These are phyloP conservation scores for Talaromyces sp. DNA, from an alignment of 2,329 filamentous ascomycete genomes.

Conservation along the genomic window DNA sequence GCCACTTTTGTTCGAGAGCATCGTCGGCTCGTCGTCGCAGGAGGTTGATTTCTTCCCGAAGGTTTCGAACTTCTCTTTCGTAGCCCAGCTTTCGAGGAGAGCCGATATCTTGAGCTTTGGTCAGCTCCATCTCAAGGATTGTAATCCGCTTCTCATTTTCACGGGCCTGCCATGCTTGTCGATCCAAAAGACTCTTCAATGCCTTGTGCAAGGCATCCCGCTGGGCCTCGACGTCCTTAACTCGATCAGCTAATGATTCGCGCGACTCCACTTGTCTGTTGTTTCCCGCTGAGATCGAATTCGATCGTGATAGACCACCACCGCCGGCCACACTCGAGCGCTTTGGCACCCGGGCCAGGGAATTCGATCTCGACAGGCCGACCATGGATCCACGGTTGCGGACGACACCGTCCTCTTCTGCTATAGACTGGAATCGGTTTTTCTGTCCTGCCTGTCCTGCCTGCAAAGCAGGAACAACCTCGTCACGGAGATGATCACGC, in stretches of 20 bases:
- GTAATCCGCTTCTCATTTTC: constrained; percentile 79
- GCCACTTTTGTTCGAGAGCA: constrained; percentile 91
- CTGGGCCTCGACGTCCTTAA: constrained; percentile 92
- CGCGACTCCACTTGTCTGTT: constrained; percentile 50
- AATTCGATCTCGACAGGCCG: constrained; percentile 63
- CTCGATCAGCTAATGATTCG: constrained; percentile 69
- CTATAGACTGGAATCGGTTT: constrained; percentile 57
- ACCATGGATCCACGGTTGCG: constrained; percentile 45
- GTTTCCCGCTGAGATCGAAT: constrained; percentile 49
- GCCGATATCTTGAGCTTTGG: constrained; percentile 59
- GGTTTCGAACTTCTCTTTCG: constrained; percentile 72
- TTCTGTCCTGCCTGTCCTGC: constrained; percentile 51
- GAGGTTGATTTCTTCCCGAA: constrained; percentile 80
- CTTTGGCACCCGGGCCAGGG: constrained; percentile 56
- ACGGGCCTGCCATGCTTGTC: constrained; percentile 78
- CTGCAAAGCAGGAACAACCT: constrained; percentile 71
- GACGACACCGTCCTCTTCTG: constrained; percentile 52
- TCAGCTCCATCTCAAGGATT: constrained; percentile 72
- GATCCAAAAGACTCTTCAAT: constrained; percentile 76
- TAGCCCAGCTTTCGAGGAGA: constrained; percentile 75
- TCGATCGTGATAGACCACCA: constrained; percentile 58
- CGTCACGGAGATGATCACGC: constrained; percentile 77
- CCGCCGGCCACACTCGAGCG: constrained; percentile 22
- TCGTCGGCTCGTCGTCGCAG: constrained; percentile 87
- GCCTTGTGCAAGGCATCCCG: constrained; percentile 87